Conservation (phyloP, 352 stramenopile species). For the Peronosclerospora sorghi region DNA sequence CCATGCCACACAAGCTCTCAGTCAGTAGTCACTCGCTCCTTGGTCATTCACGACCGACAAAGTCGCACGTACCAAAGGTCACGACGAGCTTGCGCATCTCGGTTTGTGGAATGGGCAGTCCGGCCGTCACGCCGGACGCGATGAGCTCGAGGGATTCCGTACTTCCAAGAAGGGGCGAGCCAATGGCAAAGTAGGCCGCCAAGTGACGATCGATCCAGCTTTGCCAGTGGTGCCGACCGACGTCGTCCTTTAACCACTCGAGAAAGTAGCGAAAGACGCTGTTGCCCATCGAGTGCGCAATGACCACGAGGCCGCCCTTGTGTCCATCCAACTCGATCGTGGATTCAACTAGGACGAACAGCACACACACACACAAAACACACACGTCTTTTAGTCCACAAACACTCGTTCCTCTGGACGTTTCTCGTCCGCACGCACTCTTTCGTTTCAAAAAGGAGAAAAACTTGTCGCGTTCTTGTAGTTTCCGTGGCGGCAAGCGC, state of each 20-base stretch:
- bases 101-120: constrained; percentile 47
- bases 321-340: constrained; percentile 39
- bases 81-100: constrained; percentile 63
- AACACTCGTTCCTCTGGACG: too few relatives aligned
- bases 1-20: not conserved
- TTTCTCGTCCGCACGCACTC: constrained; percentile 40
- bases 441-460: constrained; percentile 64
- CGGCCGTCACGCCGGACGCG: constrained; percentile 48
- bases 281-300: constrained; percentile 79
- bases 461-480: constrained; percentile 67
- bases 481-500: constrained; percentile 54
- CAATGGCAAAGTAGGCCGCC: constrained; percentile 66
- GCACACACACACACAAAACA: constrained; percentile 1
- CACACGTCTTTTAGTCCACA: too few relatives aligned
- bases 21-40: too few relatives aligned
- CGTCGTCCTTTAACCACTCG: constrained; percentile 66
- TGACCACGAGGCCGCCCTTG: constrained; percentile 45
- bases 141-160: constrained; percentile 57
- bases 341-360: constrained; percentile 37
- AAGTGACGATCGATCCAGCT: constrained; percentile 69
- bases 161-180: constrained; percentile 60
- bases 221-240: constrained; percentile 60
- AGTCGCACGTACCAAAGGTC: constrained; percentile 38
- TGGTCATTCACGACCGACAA: not conserved
- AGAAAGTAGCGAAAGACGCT: constrained; percentile 75